Conservation (phyloP, 2,329 filamentous ascomycete genomes). For the Capronia coronata region DNA sequence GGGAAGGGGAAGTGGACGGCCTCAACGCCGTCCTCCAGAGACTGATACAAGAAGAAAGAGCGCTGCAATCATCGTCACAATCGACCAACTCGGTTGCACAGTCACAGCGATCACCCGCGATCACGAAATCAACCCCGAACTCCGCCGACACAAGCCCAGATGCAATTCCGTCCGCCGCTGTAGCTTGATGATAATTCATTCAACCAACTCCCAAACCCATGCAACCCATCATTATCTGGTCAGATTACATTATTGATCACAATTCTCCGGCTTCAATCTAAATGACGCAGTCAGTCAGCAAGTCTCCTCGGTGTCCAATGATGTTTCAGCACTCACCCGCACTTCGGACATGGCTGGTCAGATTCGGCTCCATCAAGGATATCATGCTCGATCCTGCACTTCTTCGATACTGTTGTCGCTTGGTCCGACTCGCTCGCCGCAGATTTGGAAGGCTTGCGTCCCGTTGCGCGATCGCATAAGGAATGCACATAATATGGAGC, state of each 20-base stretch:
- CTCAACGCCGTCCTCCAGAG: conserved; percentile 40
- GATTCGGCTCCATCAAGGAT: conserved; percentile 28
- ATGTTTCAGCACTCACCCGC: conserved; percentile 18
- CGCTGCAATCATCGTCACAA: conserved; percentile 2
- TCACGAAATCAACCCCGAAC: conserved; percentile 1
- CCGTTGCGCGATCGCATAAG: conserved; percentile 22
- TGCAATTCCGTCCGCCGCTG: conserved; percentile 2
- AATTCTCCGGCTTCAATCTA: conserved; percentile 21
- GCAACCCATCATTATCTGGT: neutral
- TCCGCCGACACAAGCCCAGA: neutral
- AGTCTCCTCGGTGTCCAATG: neutral
- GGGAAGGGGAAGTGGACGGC: conserved; percentile 37
- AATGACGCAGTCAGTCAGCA: conserved; percentile 1
- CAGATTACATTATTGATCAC: conserved; percentile 12
- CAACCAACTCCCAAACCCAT: neutral
- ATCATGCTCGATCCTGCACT: conserved; percentile 25
- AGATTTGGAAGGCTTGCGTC: conserved; percentile 6
- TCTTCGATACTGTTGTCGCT: conserved; percentile 8
- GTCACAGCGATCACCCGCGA: conserved; percentile 3
- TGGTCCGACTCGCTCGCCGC: neutral
- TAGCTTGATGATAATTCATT: conserved; percentile 2
- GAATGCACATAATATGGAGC: conserved; percentile 28
- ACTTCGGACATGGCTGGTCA: conserved; percentile 26
- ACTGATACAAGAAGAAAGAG: conserved; percentile 39
- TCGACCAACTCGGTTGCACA: conserved; percentile 1